A percentile compares a stretch with the other conserved stretches of the same genome.
These are phyloP conservation scores for Drechmeria coniospora DNA, from an alignment of 2,329 filamentous ascomycete species.

Conservation along the genomic window DNA sequence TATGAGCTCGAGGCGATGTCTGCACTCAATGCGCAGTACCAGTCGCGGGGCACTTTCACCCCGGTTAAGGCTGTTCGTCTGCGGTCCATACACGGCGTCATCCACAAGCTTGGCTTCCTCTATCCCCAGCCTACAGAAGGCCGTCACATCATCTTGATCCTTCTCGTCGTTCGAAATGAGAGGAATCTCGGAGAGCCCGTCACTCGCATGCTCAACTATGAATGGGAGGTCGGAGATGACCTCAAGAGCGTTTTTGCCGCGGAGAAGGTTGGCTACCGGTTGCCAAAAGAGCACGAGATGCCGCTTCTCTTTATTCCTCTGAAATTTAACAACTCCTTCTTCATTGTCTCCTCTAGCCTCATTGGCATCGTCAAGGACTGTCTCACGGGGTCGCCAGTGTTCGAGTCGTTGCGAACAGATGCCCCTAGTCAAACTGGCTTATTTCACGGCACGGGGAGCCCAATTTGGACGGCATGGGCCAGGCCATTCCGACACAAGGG, in stretches of 20 bases:
- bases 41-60: constrained; percentile 25
- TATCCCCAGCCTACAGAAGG: constrained; percentile 52
- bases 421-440: constrained; percentile 25
- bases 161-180: constrained; percentile 38
- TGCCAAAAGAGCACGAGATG: constrained; percentile 38
- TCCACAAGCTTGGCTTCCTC: constrained; percentile 78
- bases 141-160: constrained; percentile 59
- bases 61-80: constrained; percentile 38
- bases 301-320: constrained; percentile 60
- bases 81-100: constrained; percentile 48
- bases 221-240: constrained; percentile 41
- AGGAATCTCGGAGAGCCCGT: constrained; percentile 9
- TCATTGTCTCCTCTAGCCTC: constrained; percentile 46
- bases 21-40: constrained; percentile 34
- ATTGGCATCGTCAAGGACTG: constrained; percentile 41
- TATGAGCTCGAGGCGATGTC: constrained; percentile 49
- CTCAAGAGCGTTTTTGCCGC: constrained; percentile 28
- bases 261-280: constrained; percentile 31
- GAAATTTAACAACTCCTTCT: constrained; percentile 53
- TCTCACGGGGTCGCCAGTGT: constrained; percentile 34
- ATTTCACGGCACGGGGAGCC: constrained; percentile 30
- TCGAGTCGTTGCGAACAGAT: constrained; percentile 27
- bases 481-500: constrained; percentile 52
- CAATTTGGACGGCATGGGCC: constrained; percentile 75
- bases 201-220: constrained; percentile 40